Evolutionary conservation across 2,329 filamentous ascomycete genomes (phyloP).

Genomic region (Neonectria punicea): DNA sequence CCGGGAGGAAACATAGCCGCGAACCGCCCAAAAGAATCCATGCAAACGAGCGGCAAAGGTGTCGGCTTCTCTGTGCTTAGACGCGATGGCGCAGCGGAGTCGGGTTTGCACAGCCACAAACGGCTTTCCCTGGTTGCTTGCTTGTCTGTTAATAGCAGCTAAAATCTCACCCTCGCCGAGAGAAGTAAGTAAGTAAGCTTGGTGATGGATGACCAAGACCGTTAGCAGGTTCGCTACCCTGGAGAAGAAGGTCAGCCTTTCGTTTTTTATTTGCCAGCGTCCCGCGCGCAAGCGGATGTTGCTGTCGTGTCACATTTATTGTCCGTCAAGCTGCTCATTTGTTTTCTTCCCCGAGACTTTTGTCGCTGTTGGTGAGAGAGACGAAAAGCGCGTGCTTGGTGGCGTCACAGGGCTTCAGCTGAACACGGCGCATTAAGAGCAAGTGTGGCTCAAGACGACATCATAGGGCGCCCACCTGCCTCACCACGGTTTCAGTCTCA

Average conservation of each 20-base stretch:
- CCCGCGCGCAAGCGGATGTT: constrained; percentile 1
- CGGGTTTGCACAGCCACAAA: constrained; percentile 8
- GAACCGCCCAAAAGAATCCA: not conserved
- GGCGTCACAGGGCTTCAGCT: not conserved
- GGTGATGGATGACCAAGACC: not conserved
- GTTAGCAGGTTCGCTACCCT: constrained; percentile 9
- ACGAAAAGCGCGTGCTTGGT: not conserved
- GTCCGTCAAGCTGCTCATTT: too few relatives aligned
- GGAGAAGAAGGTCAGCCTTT: not conserved
- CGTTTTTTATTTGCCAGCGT: constrained; percentile 3
- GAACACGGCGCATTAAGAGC: not conserved
- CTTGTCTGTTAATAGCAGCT: constrained; percentile 9
- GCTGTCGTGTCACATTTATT: not conserved
- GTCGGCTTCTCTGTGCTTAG: not conserved
- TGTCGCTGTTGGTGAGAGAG: not conserved
- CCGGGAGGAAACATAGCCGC: constrained; percentile 6
- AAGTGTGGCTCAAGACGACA: not conserved
- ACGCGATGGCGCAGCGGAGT: constrained; percentile 5
- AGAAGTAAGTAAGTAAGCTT: not conserved
- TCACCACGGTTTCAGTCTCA: not conserved
- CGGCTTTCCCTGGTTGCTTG: not conserved
- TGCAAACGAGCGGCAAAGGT: not conserved
- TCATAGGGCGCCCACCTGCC: not conserved
- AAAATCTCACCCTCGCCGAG: constrained; percentile 22
- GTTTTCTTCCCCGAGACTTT: not conserved